Evolutionary conservation across 441 rosid genomes (phyloP).

Genomic region (Gossypium aridum): DNA sequence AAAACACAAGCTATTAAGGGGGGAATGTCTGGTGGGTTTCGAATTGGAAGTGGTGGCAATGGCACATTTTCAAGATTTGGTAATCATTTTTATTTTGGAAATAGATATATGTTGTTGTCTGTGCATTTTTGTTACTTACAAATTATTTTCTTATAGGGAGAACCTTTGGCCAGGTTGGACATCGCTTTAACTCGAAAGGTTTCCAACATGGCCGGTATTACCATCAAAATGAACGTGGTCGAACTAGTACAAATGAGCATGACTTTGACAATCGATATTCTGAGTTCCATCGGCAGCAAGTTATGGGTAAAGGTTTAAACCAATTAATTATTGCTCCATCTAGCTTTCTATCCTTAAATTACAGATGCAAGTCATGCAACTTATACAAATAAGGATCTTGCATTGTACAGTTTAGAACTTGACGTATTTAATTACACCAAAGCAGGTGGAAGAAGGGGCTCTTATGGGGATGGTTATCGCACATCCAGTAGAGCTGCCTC

Average conservation of each 20-base stretch:
- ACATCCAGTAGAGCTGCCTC: constrained; percentile 26
- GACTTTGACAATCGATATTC: constrained; percentile 26
- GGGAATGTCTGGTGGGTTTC: constrained; percentile 67
- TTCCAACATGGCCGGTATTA: constrained; percentile 35
- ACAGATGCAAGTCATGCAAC: not conserved
- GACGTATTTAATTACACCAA: not conserved
- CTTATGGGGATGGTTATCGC: constrained; percentile 39
- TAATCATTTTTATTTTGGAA: constrained; percentile 17
- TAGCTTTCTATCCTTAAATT: not conserved
- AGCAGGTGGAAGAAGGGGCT: constrained; percentile 45
- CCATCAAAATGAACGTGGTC: constrained; percentile 34
- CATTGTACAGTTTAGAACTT: not conserved
- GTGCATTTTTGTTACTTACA: not conserved
- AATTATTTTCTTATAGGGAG: constrained; percentile 34
- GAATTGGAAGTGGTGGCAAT: constrained; percentile 32
- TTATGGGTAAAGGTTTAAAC: constrained; percentile 26
- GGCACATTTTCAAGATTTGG: constrained; percentile 44
- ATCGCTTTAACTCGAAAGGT: constrained; percentile 28
- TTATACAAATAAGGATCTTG: not conserved
- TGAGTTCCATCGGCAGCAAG: constrained; percentile 34
- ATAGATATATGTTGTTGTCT: constrained; percentile 7
- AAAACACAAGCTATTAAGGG: constrained; percentile 69
- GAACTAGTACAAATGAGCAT: constrained; percentile 30
- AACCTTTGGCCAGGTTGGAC: constrained; percentile 36
- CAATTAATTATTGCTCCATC: constrained; percentile 10